Conservation (phyloP, 441 rosid genomes). For the Populus tomentosa region DNA sequence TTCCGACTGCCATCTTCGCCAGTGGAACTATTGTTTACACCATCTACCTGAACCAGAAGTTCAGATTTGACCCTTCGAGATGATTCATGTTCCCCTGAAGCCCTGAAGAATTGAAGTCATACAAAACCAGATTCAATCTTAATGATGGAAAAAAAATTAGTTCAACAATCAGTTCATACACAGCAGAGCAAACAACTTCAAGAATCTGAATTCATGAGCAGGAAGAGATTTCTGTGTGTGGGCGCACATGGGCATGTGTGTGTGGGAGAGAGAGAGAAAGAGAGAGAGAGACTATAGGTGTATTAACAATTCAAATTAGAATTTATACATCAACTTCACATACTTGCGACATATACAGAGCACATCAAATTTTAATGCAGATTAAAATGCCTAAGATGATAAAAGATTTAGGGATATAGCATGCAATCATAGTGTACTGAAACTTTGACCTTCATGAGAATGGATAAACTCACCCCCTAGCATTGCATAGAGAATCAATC, state of each 20-base stretch:
- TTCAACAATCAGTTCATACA: background rate
- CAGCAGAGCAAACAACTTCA: background rate
- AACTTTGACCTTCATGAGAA: background rate
- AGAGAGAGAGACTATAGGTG: background rate
- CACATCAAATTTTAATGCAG: background rate
- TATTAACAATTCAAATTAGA: background rate
- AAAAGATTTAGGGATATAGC: background rate
- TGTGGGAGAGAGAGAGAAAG: background rate
- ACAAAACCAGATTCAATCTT: background rate
- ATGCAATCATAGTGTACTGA: background rate
- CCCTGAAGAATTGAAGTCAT: conserved; percentile 40
- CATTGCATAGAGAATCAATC: conserved; percentile 82
- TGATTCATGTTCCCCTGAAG: conserved; percentile 98
- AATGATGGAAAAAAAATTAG: background rate
- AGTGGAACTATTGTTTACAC: conserved; percentile 82
- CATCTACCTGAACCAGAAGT: conserved; percentile 99
- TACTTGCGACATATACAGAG: background rate
- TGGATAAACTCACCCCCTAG: conserved; percentile 55
- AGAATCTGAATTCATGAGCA: background rate
- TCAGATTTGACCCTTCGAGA: conserved; percentile 99
- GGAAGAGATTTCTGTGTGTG: background rate
- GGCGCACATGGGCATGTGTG: background rate
- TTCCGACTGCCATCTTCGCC: conserved; percentile 94
- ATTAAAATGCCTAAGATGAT: background rate
- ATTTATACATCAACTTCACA: background rate